Base-by-base conservation (phyloP, 331 rosid species). In the Quercus lobata region DNA sequence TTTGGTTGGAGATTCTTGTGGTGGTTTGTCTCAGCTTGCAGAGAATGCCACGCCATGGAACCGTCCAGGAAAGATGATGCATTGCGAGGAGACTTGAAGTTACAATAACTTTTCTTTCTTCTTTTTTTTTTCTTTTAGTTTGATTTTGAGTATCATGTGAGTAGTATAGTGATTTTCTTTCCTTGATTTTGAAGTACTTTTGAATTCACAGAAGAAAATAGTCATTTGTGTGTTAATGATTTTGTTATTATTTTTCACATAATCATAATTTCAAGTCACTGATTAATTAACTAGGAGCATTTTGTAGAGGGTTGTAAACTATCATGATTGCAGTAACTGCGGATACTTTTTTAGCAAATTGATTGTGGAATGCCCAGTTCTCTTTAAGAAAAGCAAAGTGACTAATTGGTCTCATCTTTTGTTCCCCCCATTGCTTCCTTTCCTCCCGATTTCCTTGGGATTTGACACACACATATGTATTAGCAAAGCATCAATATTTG, bases 41-140 rank as follows among this genome's bases (percentile, higher is more conserved):
- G 74, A 75, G 87, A 90, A 75, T 95, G 97, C 29, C 99, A 95
- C 66, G 97, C 99, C 63, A 87, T 95, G 84, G 94, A 94, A 73
- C 97, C 97, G 0, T 81, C 96, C 2, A 76, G 69, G 6, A 85
- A 80, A 78, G 83, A 87, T 61, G 72, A 46, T 30, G 21, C 14
- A n/a, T 7, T 77, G 71, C 73, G 49, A 82, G 74, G 68, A 30
- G 69, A 75, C 54, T 78, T 80, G 44, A 82, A 90, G 75, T 84
- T 18, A 44, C 29, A 30, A 35, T 0, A 41, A 41, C 49, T 8
- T 41, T 8, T 41, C 11, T 37, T 37, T 37, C 46, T 41, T 6
- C 41, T 61, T 46, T 19, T 14, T 14, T 14, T 34, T 14, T 10
- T 17, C 3, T 54, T 80, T 54, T 34, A 73, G 30, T 30, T 55